Evolutionary conservation across 1,284 basidiomycete species (phyloP).

Genomic region (Anthracocystis setariae): DNA sequence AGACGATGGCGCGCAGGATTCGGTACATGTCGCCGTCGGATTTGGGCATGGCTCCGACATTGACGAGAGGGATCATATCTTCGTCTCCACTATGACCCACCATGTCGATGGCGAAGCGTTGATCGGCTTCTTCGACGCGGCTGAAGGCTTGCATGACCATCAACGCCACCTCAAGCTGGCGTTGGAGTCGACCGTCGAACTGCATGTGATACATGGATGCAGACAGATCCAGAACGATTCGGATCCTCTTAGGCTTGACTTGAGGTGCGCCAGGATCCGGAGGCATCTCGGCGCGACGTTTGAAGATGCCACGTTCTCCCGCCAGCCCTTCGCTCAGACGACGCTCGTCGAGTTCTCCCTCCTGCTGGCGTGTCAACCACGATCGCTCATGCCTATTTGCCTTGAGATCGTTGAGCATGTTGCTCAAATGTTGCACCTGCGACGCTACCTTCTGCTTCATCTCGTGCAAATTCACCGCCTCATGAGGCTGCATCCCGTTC

Average conservation of each 20-base stretch:
- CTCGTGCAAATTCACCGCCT: slow-evolving; percentile 62
- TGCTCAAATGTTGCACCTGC: slow-evolving; percentile 60
- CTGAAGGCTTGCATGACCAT: slow-evolving; percentile 68
- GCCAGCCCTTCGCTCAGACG: slow-evolving; percentile 67
- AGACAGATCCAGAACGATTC: slow-evolving; percentile 67
- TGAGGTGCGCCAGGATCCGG: slow-evolving; percentile 66
- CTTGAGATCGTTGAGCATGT: slow-evolving; percentile 65
- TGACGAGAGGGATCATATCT: slow-evolving; percentile 63
- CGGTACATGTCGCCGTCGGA: slow-evolving; percentile 62
- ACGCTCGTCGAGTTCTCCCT: slow-evolving; percentile 68
- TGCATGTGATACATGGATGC: slow-evolving; percentile 67
- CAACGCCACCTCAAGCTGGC: slow-evolving; percentile 62
- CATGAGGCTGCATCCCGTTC: slow-evolving; percentile 65
- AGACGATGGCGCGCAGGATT: slow-evolving; percentile 58
- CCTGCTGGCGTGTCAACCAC: slow-evolving; percentile 68
- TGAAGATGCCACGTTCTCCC: slow-evolving; percentile 68
- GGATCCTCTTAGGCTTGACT: slow-evolving; percentile 68
- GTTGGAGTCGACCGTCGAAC: slow-evolving; percentile 63
- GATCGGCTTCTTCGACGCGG: slow-evolving; percentile 41
- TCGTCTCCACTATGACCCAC: slow-evolving; percentile 67
- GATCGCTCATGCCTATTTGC: slow-evolving; percentile 68
- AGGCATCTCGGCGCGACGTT: slow-evolving; percentile 62
- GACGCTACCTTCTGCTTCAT: slow-evolving; percentile 60
- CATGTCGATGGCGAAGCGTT: slow-evolving; percentile 66
- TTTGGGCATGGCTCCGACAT: slow-evolving; percentile 51